Evolutionary conservation across 78 protist genomes (phyloP).

Genomic region (Mantamonas sphyraenae): DNA sequence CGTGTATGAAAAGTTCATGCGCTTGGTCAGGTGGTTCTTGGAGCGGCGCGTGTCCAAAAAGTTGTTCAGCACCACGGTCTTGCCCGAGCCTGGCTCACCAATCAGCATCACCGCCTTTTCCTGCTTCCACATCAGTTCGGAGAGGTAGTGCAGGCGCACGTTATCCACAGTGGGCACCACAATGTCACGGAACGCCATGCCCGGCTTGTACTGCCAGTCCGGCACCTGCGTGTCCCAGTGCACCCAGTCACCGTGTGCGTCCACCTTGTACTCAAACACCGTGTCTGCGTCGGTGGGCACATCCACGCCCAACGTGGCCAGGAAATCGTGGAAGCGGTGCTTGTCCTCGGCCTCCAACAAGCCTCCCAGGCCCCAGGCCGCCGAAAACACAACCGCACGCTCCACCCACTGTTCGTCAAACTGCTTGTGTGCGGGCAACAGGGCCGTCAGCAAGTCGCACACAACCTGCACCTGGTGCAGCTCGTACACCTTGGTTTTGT

Average conservation of each 20-base stretch:
- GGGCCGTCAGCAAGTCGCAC: constrained; percentile 22
- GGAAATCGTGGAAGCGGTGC: constrained; percentile 13
- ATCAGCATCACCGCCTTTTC: constrained; percentile 39
- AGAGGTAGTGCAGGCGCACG: constrained; percentile 38
- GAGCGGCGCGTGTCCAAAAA: constrained; percentile 18
- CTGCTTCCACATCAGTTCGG: constrained; percentile 1
- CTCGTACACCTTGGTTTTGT: constrained; percentile 17
- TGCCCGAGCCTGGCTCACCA: constrained; percentile 84
- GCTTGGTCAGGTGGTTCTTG: constrained; percentile 24
- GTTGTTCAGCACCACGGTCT: constrained; percentile 53
- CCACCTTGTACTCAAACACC: constrained; percentile 58
- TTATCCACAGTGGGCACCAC: constrained; percentile 74
- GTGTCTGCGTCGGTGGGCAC: constrained; percentile 14
- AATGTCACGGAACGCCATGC: constrained; percentile 28
- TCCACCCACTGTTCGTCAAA: constrained; percentile 15
- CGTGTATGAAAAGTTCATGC: constrained; percentile 60
- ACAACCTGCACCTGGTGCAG: background rate
- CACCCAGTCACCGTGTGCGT: constrained; percentile 45
- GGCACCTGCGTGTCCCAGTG: constrained; percentile 40
- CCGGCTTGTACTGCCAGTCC: constrained; percentile 33
- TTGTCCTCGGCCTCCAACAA: constrained; percentile 66
- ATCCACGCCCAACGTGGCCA: background rate
- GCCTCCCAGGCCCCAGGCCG: constrained; percentile 70
- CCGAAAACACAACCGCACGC: constrained; percentile 39
- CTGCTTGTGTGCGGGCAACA: constrained; percentile 28